Percentiles rank a stretch among this genome's conserved stretches.
Evolutionary conservation across 2,329 filamentous ascomycete genomes (phyloP).

Genomic region (Penicillium sclerotiorum): DNA sequence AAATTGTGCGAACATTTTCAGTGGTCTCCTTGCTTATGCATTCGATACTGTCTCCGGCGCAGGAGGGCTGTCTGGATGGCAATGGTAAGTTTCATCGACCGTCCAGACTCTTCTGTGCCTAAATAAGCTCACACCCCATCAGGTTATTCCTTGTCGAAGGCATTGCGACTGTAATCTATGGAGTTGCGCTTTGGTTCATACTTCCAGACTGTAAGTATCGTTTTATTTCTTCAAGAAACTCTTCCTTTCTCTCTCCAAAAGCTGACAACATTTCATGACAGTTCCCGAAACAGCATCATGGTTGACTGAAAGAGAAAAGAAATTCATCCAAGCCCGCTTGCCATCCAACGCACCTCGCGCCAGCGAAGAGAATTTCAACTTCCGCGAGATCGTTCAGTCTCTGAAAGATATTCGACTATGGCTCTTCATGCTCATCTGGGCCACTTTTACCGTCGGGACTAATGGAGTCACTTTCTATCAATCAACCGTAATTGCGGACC

Average conservation of each 20-base stretch:
- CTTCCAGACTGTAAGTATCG: constrained; percentile 53
- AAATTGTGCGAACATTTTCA: constrained; percentile 46
- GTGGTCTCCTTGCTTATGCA: constrained; percentile 48
- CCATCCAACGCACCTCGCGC: constrained; percentile 47
- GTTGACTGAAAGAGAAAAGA: constrained; percentile 51
- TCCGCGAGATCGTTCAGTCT: constrained; percentile 42
- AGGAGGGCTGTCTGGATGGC: constrained; percentile 34
- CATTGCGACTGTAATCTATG: constrained; percentile 25
- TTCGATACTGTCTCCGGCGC: constrained; percentile 45
- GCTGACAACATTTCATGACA: no score
- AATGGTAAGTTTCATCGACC: constrained; percentile 32
- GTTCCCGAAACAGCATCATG: constrained; percentile 50
- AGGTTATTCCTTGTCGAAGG: constrained; percentile 29
- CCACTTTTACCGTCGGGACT: constrained; percentile 51
- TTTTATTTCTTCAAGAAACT: not conserved
- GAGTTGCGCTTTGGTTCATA: constrained; percentile 28
- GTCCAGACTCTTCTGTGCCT: no score
- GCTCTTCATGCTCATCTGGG: constrained; percentile 52
- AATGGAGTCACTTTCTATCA: constrained; percentile 49
- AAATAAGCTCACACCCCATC: no score
- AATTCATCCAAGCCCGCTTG: constrained; percentile 52
- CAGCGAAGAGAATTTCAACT: constrained; percentile 44
- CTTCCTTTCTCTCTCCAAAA: no score
- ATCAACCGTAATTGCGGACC: constrained; percentile 45
- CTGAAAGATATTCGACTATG: constrained; percentile 48